Percentiles rank a stretch among this genome's conserved stretches.
Evolutionary conservation across 306 rosid genomes (phyloP).

Genomic region (Ammopiptanthus mongolicus): DNA sequence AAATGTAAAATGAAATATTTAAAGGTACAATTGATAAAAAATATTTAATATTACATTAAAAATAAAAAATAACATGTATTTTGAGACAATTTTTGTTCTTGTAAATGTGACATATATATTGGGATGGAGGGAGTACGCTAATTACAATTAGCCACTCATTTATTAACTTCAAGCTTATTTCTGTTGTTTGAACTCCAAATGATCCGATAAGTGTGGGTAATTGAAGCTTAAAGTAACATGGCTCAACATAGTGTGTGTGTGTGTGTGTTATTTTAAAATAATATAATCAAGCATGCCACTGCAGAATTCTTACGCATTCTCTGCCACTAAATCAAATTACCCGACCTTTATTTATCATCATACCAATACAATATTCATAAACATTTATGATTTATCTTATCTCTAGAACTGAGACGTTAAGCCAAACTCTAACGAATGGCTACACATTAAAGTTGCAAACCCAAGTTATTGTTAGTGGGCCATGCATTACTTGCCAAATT

Average conservation of each 20-base stretch:
- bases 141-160: neutral
- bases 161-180: neutral
- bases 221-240: neutral
- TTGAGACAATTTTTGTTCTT: no score
- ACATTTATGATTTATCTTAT: neutral
- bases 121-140: no score
- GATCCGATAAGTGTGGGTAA: neutral
- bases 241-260: neutral
- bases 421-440: neutral
- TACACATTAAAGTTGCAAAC: constrained; percentile 3
- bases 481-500: neutral
- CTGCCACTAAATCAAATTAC: neutral
- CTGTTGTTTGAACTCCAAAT: neutral
- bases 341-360: neutral
- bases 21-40: no score
- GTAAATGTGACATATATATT: no score
- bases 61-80: no score
- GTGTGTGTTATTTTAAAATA: neutral
- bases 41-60: no score
- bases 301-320: neutral
- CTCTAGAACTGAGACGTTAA: neutral
- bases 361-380: neutral
- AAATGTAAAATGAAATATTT: no score
- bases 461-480: constrained; percentile 29
- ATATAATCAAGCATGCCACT: neutral